These are phyloP conservation scores for Strobilomyces dryophilus DNA, from an alignment of 768 basidiomycete genomes.

Conservation along the genomic window DNA sequence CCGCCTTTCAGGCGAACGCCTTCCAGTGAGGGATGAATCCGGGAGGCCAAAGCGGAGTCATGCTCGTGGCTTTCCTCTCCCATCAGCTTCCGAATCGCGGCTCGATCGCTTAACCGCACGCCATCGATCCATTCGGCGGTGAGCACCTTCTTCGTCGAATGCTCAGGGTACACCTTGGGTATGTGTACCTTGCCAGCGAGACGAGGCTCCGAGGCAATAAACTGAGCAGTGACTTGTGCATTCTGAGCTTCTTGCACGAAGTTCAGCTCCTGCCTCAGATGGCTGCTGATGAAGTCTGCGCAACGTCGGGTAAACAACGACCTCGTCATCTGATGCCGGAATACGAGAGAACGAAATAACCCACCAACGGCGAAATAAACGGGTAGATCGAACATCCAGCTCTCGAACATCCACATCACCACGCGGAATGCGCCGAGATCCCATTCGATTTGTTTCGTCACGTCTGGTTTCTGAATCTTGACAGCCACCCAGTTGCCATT, in stretches of 20 bases:
- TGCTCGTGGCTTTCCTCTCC: conserved; percentile 37
- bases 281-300: conserved; percentile 74
- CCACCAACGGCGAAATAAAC: conserved; percentile 74
- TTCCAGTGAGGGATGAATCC: conserved; percentile 9
- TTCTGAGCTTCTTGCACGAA: conserved; percentile 79
- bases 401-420: conserved; percentile 78
- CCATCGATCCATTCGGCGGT: conserved; percentile 85
- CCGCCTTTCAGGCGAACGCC: conserved; percentile 52
- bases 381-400: conserved; percentile 82
- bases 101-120: conserved; percentile 64
- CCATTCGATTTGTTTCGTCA: conserved; percentile 82
- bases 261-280: conserved; percentile 80
- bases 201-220: conserved; percentile 66
- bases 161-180: conserved; percentile 68
- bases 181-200: conserved; percentile 72
- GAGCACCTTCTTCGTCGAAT: conserved; percentile 74
- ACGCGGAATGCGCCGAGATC: conserved; percentile 67
- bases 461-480: conserved; percentile 89
- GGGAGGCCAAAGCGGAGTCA: background rate
- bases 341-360: conserved; percentile 19
- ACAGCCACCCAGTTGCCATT: conserved; percentile 75
- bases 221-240: conserved; percentile 62
- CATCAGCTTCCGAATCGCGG: conserved; percentile 53
- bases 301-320: background rate
- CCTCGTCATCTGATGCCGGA: background rate